Evolutionary conservation across 768 basidiomycete genomes (phyloP).

Genomic region (Phlegmacium glaucopus): DNA sequence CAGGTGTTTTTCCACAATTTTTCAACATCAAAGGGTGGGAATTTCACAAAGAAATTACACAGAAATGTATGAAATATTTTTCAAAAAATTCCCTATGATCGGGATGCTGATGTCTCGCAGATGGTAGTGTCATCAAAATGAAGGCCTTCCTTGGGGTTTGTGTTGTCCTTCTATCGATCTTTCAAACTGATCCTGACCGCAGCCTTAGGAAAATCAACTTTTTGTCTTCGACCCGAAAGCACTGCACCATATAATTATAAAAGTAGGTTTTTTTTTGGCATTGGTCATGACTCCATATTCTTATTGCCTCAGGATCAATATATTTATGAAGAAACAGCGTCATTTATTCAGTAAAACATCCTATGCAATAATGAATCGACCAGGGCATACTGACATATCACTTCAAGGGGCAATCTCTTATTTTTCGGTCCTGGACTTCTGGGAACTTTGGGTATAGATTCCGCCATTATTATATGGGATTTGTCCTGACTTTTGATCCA

Average conservation of each 20-base stretch:
- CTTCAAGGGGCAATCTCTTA: conserved; percentile 12
- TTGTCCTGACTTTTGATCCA: background rate
- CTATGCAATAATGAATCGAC: background rate
- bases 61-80: conserved; percentile 24
- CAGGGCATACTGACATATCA: background rate
- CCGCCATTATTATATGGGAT: background rate
- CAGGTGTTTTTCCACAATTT: conserved; percentile 34
- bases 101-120: conserved; percentile 11
- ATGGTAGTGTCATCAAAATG: conserved; percentile 30
- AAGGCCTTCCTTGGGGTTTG: conserved; percentile 32
- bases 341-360: conserved; percentile 19
- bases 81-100: background rate
- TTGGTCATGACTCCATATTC: background rate
- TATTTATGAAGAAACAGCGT: conserved; percentile 22
- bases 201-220: conserved; percentile 28
- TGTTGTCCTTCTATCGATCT: background rate
- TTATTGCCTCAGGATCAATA: conserved; percentile 23
- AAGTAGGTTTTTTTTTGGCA: conserved; percentile 25
- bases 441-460: conserved; percentile 16
- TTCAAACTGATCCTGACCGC: background rate
- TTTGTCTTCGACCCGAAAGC: conserved; percentile 44
- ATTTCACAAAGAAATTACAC: conserved; percentile 31
- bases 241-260: conserved; percentile 41
- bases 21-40: conserved; percentile 32
- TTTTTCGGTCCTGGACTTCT: conserved; percentile 19